Conservation (phyloP, 2,329 filamentous ascomycete species). For the Colletotrichum eremochloae region DNA sequence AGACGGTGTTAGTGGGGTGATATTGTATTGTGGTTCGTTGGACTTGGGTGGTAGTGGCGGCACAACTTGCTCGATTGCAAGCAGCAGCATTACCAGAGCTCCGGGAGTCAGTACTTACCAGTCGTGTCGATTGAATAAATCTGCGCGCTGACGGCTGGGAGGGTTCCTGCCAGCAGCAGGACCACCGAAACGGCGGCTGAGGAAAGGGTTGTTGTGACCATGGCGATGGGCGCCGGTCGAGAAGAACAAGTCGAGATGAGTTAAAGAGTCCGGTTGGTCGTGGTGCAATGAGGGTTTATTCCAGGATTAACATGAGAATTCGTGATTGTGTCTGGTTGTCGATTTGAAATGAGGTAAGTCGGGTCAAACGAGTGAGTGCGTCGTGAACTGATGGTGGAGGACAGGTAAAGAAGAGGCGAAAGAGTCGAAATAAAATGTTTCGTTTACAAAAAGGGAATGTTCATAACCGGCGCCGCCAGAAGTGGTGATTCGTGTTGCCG, state of each 20-base stretch:
- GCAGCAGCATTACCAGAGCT: neutral
- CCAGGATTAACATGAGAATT: neutral
- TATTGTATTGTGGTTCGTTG: neutral
- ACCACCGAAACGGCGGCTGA: conserved; percentile 38
- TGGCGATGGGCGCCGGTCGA: conserved; percentile 36
- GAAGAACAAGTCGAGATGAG: neutral
- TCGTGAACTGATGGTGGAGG: neutral
- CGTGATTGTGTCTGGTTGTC: neutral
- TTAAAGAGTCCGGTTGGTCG: neutral
- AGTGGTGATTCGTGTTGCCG: neutral
- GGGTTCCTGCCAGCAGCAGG: conserved; percentile 32
- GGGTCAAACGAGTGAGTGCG: conserved; percentile 15
- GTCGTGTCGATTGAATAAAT: conserved; percentile 50
- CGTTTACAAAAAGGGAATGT: conserved; percentile 26
- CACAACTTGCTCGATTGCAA: neutral
- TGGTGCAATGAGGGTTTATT: neutral
- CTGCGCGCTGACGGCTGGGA: conserved; percentile 44
- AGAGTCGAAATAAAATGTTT: neutral
- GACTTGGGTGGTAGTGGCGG: neutral
- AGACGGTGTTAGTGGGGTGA: conserved; percentile 6
- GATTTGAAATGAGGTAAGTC: neutral
- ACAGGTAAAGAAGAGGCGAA: conserved; percentile 5
- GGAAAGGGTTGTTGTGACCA: conserved; percentile 36
- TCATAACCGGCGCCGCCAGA: conserved; percentile 17
- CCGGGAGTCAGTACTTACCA: conserved; percentile 44